phyloP scores from a whole-genome alignment of 305 asterid species.

The Vinca major region DNA sequence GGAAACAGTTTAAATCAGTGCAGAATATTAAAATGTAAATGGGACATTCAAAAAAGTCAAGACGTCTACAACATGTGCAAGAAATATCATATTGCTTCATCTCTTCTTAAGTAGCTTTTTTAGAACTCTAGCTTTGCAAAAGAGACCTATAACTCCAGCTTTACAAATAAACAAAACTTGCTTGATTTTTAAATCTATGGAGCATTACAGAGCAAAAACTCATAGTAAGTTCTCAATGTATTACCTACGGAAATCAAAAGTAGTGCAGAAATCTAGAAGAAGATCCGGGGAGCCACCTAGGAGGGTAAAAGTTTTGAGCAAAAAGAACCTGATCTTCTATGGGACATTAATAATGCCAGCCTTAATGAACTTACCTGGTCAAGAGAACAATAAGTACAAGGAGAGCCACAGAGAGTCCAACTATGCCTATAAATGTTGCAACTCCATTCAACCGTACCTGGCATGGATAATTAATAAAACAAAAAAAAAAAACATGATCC shows the following conservation, averaged over 20 bases:
- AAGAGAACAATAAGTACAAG: conserved; percentile 63
- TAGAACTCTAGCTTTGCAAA: neutral
- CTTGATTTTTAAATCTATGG: neutral
- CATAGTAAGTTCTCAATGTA: neutral
- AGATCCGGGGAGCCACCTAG: neutral
- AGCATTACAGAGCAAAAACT: neutral
- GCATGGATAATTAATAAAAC: conserved; percentile 21
- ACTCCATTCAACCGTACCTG: conserved; percentile 97
- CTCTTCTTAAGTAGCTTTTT: neutral
- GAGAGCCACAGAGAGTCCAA: conserved; percentile 83
- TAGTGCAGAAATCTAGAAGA: neutral
- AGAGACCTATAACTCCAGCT: neutral
- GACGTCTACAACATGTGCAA: neutral
- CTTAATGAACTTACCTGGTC: conserved; percentile 42
- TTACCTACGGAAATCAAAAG: neutral
- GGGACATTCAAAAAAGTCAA: neutral
- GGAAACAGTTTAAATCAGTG: conserved; percentile 10
- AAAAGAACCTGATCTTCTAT: neutral
- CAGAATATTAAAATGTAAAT: neutral
- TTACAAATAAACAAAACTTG: neutral
- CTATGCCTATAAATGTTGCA: conserved; percentile 88
- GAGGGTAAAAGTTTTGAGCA: neutral
- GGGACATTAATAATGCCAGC: neutral
- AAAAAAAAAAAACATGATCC: conserved; percentile 8
- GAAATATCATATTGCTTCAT: neutral